phyloP scores from a whole-genome alignment of 2,329 filamentous ascomycete genomes.

The Beauveria medogensis region DNA sequence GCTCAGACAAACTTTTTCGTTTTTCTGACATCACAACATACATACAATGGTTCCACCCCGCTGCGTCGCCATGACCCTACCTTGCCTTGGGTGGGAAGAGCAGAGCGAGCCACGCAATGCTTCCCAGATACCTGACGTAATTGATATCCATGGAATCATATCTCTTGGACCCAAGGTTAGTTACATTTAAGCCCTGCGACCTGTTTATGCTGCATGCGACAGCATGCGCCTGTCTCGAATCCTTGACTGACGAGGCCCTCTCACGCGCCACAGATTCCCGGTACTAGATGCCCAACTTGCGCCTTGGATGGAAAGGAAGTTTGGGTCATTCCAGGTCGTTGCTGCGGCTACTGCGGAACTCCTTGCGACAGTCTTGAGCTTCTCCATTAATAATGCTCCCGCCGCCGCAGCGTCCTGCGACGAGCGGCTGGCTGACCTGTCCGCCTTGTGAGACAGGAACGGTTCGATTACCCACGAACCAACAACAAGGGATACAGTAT shows the following conservation, averaged over 20 bases:
- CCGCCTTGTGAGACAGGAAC: neutral
- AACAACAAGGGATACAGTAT: neutral
- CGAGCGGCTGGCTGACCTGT: neutral
- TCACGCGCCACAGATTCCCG: slow-evolving; percentile 30
- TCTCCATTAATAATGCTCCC: neutral
- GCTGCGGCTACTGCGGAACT: slow-evolving; percentile 43
- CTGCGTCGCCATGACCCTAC: neutral
- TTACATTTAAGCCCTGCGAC: neutral
- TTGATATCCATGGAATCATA: neutral
- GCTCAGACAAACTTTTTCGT: neutral
- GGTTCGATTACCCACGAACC: neutral
- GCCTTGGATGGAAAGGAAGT: slow-evolving; percentile 40
- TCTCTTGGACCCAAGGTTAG: slow-evolving; percentile 10
- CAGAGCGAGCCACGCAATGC: neutral
- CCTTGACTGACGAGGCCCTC: neutral
- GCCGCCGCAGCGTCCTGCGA: neutral
- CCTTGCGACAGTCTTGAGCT: slow-evolving; percentile 23
- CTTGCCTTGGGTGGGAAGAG: neutral
- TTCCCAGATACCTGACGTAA: neutral
- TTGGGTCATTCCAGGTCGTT: slow-evolving; percentile 47
- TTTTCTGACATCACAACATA: neutral
- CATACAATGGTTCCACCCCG: slow-evolving; percentile 9
- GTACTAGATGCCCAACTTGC: slow-evolving; percentile 45
- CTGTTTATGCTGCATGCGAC: neutral
- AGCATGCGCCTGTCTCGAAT: neutral